phyloP scores from a whole-genome alignment of 305 asterid genomes.

The Fraxinus xanthoxyloides region DNA sequence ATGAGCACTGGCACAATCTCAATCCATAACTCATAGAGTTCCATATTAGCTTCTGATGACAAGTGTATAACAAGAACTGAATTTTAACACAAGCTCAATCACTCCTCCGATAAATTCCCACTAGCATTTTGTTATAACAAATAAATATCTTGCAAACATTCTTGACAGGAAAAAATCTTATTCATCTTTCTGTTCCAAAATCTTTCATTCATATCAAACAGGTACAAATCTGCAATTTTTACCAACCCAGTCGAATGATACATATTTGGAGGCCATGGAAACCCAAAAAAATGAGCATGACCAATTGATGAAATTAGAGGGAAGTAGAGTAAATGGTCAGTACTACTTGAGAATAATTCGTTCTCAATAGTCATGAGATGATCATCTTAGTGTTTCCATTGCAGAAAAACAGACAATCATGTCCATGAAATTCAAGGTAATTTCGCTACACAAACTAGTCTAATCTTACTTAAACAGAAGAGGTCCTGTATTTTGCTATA shows the following conservation, averaged over 20 bases:
- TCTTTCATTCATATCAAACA: not conserved
- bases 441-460: slow-evolving; percentile 4
- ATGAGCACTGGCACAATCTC: not conserved
- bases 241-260: not conserved
- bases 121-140: not conserved
- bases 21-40: not conserved
- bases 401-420: not conserved
- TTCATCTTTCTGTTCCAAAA: not conserved
- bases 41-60: not conserved
- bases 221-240: not conserved
- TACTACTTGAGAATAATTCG: not conserved
- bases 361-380: not conserved
- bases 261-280: not conserved
- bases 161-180: not conserved
- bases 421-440: not conserved
- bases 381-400: not conserved
- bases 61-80: not conserved
- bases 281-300: not conserved
- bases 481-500: not conserved
- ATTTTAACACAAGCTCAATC: not conserved
- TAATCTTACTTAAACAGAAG: not conserved
- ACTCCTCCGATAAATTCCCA: not conserved
- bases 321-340: not conserved
- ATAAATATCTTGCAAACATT: not conserved
- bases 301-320: not conserved